Evolutionary conservation across 768 basidiomycete genomes (phyloP).

Genomic region (Tylopilus sp.): DNA sequence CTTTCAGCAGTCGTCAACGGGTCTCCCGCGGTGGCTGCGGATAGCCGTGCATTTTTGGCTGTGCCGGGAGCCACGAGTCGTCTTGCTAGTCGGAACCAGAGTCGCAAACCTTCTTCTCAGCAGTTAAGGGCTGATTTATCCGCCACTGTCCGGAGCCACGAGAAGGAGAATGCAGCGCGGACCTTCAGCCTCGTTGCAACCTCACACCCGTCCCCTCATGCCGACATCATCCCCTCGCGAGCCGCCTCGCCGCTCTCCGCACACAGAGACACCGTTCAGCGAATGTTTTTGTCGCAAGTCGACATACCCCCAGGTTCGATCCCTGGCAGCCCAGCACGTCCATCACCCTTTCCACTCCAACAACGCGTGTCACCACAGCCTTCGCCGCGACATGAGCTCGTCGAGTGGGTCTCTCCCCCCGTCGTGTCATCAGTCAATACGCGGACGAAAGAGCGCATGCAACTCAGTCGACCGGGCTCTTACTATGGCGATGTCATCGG

Average conservation of each 20-base stretch:
- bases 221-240: slow-evolving; percentile 27
- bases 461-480: slow-evolving; percentile 19
- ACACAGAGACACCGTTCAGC: slow-evolving; percentile 18
- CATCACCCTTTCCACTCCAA: slow-evolving; percentile 12
- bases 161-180: slow-evolving; percentile 24
- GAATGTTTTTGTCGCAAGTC: slow-evolving; percentile 19
- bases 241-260: slow-evolving; percentile 16
- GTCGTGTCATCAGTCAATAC: slow-evolving; percentile 15
- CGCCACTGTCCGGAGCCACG: slow-evolving; percentile 25
- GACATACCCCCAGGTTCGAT: slow-evolving; percentile 12
- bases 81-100: slow-evolving; percentile 25
- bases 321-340: slow-evolving; percentile 14
- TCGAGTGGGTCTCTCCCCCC: slow-evolving; percentile 22
- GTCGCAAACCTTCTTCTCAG: slow-evolving; percentile 29
- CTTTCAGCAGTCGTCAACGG: slow-evolving; percentile 24
- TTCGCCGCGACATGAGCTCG: slow-evolving; percentile 25
- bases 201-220: slow-evolving; percentile 19
- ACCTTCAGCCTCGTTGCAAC: slow-evolving; percentile 32
- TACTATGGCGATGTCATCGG: slow-evolving; percentile 28
- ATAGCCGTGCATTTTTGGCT: slow-evolving; percentile 29
- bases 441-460: slow-evolving; percentile 15
- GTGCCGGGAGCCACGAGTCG: slow-evolving; percentile 27
- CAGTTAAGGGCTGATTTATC: slow-evolving; percentile 30
- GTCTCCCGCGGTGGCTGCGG: slow-evolving; percentile 27
- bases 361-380: slow-evolving; percentile 30